Evolutionary conservation across 2,329 filamentous ascomycete genomes (phyloP), one percentile per base, ranked within the genome.

Genomic region (Hypomyces rosellus): DNA sequence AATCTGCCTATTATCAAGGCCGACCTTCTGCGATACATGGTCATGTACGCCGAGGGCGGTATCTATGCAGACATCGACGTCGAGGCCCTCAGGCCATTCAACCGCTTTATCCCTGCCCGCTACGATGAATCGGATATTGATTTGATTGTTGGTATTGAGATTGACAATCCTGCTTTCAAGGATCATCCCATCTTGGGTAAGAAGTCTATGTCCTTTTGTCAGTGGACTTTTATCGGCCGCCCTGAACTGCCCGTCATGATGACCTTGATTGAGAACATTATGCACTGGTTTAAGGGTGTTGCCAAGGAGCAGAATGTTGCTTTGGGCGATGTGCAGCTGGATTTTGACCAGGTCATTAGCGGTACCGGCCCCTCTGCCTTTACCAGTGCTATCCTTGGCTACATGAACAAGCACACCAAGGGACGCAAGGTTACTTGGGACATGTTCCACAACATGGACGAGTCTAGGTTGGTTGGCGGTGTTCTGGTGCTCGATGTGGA

Each of bases 141-240:
- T 57, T 79, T 88, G 73, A 79, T 88, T 16, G 77, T 88, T 22
- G 82, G 84, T 13, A 73, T 88, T 1, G 85, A 88, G 63, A 84
- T 88, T 51, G 85, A 88, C 60, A 77, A 87, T 64, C 84, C 84
- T 0, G 74, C 80, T 8, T 87, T 81, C 66, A 70, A 68, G 15
- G 67, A 81, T 45, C 84, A 88, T 61, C 74, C 80, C 2, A 82
- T 88, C 33, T 71, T 88, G 0, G 84, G 85, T 13, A 75, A 74
- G 45, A 88, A 88, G 66, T 86, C 80, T 36, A 72, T 75, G 56
- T 88, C 84, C 0, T 88, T 88, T 63, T 88, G 84, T 63, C 85
- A 88, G 61, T 88, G 85, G 85, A 88, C 85, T 0, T 86, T 88
- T 59, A 84, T 86, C 70, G 79, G 79, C 58, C 85, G 86, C 61